Percentiles rank a stretch among this genome's conserved stretches.
These are phyloP conservation scores for Dactylorhiza incarnata DNA, from an alignment of 106 monocot species.

Conservation along the genomic window DNA sequence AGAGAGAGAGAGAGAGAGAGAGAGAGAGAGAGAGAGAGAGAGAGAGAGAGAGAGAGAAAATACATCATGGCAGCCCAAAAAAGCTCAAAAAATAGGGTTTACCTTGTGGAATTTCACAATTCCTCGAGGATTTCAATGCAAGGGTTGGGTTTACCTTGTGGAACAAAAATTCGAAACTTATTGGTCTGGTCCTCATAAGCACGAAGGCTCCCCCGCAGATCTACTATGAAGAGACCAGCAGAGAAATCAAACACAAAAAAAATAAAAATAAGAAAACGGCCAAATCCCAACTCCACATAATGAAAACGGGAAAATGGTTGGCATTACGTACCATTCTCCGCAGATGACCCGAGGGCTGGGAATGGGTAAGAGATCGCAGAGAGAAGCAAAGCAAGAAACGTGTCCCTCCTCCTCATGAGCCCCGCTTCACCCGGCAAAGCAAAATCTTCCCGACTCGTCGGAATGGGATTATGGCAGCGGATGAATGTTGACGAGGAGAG, in stretches of 20 bases:
- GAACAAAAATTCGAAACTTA: conserved; percentile 59
- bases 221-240: conserved; percentile 22
- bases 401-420: conserved; percentile 47
- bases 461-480: neutral
- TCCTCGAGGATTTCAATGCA: neutral
- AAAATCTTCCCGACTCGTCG: conserved; percentile 1
- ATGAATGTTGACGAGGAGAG: conserved; percentile 1
- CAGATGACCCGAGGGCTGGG: conserved; percentile 18
- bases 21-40: too few relatives aligned
- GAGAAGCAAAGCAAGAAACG: conserved; percentile 31
- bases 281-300: neutral
- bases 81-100: neutral
- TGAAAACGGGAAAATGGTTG: neutral
- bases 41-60: neutral
- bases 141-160: conserved; percentile 37
- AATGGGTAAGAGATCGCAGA: conserved; percentile 30
- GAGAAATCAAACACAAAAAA: conserved; percentile 1
- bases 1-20: too few relatives aligned
- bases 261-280: neutral
- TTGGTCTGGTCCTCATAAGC: conserved; percentile 60
- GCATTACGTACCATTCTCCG: conserved; percentile 30
- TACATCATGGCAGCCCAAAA: neutral
- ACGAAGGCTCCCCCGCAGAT: conserved; percentile 33
- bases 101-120: neutral
- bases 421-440: conserved; percentile 1